Evolutionary conservation across 2,329 filamentous ascomycete species (phyloP), one percentile per base, ranked within the genome.

Genomic region (Botrytis squamosa): DNA sequence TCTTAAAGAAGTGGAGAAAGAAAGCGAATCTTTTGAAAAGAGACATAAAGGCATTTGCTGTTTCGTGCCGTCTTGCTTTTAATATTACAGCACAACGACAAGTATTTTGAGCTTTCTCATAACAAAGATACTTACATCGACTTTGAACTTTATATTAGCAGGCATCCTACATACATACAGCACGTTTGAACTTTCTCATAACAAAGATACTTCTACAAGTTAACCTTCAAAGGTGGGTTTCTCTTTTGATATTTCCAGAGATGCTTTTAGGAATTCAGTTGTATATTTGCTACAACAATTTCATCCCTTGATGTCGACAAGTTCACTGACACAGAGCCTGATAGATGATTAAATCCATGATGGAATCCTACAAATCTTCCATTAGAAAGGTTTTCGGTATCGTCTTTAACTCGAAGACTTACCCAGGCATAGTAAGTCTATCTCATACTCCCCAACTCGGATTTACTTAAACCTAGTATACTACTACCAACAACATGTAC

Each of bases 381-480:
- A 22, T 67, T 0, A 29, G 4, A 14, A 22, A 10, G 25, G n/a
- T 29, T 4, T 67, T 67, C 4, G 9, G 33, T 40, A 29, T 14
- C 14, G 7, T 20, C 25, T 67, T 22, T 67, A 8, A 18, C 33
- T 14, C 4, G 16, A 67, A 40, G 18, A 0, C 16, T n/a, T n/a
- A n/a, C 33, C 14, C 33, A 38, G n/a, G 55, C 1, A 0, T 4
- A 8, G 65, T 67, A 40, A 55, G 46, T 18, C 6, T 7, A 29
- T 8, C 22, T 4, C 20, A n/a, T 18, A 55, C 4, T 22, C 2
- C 38, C 22, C 20, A 2, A 9, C 3, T 22, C 1, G 4, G 0
- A 7, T 2, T 7, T n/a, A 22, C 18, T 16, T 1, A 18, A 25
- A 0, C 10, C 2, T 7, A 9, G 4, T 16, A 14, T 36, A 25